phyloP scores from a whole-genome alignment of 768 basidiomycete species.

The Nidularia pulvinata region DNA sequence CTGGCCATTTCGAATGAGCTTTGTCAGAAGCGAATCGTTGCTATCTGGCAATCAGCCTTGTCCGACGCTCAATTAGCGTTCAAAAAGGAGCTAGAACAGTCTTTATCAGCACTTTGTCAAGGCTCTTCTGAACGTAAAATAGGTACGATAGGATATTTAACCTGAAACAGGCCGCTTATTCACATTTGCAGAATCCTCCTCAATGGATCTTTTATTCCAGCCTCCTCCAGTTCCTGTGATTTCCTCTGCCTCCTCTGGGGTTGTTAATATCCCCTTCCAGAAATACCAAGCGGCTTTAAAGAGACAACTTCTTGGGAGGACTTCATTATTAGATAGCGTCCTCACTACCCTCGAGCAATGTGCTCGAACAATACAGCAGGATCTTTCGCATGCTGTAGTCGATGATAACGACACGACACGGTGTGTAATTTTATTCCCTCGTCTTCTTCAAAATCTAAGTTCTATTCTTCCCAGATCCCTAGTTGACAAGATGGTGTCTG shows the following conservation, averaged over 20 bases:
- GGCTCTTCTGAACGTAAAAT: constrained; percentile 20
- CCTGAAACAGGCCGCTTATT: not conserved
- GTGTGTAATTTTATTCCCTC: no score
- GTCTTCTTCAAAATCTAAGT: no score
- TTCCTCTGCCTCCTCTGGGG: constrained; percentile 32
- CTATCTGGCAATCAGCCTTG: constrained; percentile 57
- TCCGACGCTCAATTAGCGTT: constrained; percentile 44
- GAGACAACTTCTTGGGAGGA: constrained; percentile 66
- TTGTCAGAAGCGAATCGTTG: constrained; percentile 50
- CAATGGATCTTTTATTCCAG: constrained; percentile 56
- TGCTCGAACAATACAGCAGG: constrained; percentile 56
- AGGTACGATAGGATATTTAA: constrained; percentile 10
- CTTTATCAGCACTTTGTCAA: constrained; percentile 29
- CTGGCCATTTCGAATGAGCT: constrained; percentile 48
- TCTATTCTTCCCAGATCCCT: constrained; percentile 31
- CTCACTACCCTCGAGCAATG: constrained; percentile 59
- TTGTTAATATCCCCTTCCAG: constrained; percentile 48
- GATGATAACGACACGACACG: constrained; percentile 28
- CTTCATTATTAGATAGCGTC: constrained; percentile 57
- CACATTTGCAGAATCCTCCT: constrained; percentile 41
- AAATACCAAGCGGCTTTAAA: constrained; percentile 62
- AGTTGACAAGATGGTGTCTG: constrained; percentile 34
- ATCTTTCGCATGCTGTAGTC: constrained; percentile 47
- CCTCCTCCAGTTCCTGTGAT: constrained; percentile 46
- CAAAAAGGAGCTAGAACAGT: constrained; percentile 33